Evolutionary conservation across 176 grass and related monocot species (phyloP).

Genomic region (Triticum urartu): DNA sequence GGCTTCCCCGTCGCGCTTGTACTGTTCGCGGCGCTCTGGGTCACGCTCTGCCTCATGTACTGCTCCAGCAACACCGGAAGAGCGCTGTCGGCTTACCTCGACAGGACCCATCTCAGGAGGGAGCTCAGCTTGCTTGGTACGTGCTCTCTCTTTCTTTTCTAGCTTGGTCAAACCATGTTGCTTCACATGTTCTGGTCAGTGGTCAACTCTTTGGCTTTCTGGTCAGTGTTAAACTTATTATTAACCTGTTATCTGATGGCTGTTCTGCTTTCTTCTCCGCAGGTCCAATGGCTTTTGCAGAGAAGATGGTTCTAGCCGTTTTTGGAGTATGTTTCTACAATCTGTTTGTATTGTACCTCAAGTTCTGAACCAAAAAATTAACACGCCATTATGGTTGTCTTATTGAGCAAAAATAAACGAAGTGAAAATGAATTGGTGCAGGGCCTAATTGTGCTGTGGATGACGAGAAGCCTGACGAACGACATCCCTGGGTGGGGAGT

Average conservation of each 20-base stretch:
- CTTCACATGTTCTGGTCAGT: slow-evolving; percentile 25
- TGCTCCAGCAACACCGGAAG: slow-evolving; percentile 61
- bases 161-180: not conserved
- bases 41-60: slow-evolving; percentile 58
- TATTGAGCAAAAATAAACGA: too few species aligned
- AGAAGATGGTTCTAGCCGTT: slow-evolving; percentile 81
- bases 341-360: not conserved
- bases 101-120: slow-evolving; percentile 68
- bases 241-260: not conserved
- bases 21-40: slow-evolving; percentile 63
- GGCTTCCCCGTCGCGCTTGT: slow-evolving; percentile 72
- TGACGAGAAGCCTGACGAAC: slow-evolving; percentile 75
- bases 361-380: too few species aligned
- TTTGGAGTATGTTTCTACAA: slow-evolving; percentile 54
- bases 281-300: slow-evolving; percentile 92
- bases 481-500: slow-evolving; percentile 74
- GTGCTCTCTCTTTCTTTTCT: not conserved
- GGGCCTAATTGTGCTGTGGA: slow-evolving; percentile 76
- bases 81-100: slow-evolving; percentile 67
- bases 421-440: slow-evolving; percentile 18
- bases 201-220: slow-evolving; percentile 40
- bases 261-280: not conserved
- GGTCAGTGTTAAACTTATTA: not conserved
- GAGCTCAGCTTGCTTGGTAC: slow-evolving; percentile 77
- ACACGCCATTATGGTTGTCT: not conserved